These are phyloP conservation scores for Phytophthora rubi DNA, from an alignment of 352 stramenopile species.

Conservation along the genomic window DNA sequence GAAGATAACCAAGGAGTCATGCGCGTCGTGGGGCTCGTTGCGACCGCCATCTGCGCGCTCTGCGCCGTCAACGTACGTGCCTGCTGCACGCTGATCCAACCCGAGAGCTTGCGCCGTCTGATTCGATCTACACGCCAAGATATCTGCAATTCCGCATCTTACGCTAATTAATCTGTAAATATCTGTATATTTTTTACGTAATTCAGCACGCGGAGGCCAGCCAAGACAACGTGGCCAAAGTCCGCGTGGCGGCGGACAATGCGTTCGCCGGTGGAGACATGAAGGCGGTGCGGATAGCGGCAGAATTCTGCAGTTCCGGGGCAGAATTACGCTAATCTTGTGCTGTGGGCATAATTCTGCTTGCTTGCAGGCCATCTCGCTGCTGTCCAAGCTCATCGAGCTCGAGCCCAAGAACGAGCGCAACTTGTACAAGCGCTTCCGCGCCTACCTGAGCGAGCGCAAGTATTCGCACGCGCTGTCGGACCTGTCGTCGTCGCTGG, in stretches of 20 bases:
- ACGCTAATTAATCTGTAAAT: slow-evolving; percentile 9
- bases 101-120: not conserved
- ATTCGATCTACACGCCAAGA: slow-evolving; percentile 8
- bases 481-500: slow-evolving; percentile 71
- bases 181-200: slow-evolving; percentile 1
- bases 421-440: slow-evolving; percentile 88
- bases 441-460: slow-evolving; percentile 80
- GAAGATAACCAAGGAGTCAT: slow-evolving; percentile 17
- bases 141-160: slow-evolving; percentile 6
- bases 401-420: slow-evolving; percentile 80
- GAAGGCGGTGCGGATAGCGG: slow-evolving; percentile 40
- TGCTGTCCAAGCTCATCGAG: slow-evolving; percentile 84
- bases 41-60: slow-evolving; percentile 31
- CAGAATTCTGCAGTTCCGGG: not conserved
- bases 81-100: not conserved
- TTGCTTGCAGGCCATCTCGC: slow-evolving; percentile 60
- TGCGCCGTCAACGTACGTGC: slow-evolving; percentile 28
- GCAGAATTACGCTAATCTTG: not conserved
- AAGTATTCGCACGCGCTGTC: slow-evolving; percentile 80
- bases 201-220: slow-evolving; percentile 32
- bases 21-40: slow-evolving; percentile 37
- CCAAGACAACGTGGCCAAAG: slow-evolving; percentile 57
- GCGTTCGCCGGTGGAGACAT: slow-evolving; percentile 81
- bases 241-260: slow-evolving; percentile 79
- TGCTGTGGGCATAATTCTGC: not conserved